Percentiles rank a stretch among this genome's conserved stretches.
These are phyloP conservation scores for Oryza nivara DNA, from an alignment of 176 grass and related monocot species.

Conservation along the genomic window DNA sequence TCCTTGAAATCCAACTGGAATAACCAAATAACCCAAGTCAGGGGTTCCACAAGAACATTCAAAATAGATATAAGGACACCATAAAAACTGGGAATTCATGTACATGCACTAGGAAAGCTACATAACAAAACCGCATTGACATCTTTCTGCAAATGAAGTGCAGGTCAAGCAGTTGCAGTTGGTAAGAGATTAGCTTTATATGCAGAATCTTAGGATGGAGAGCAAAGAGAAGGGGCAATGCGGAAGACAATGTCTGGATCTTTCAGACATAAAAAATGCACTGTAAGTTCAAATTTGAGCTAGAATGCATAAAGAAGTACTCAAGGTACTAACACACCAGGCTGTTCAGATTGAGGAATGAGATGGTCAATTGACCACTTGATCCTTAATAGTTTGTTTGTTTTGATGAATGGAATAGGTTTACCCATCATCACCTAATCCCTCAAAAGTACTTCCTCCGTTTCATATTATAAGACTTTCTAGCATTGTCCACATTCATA, in stretches of 20 bases:
- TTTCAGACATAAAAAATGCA: not conserved
- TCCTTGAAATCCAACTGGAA: slow-evolving; percentile 57
- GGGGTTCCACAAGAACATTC: slow-evolving; percentile 6
- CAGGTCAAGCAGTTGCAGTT: not conserved
- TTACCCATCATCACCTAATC: too few relatives aligned
- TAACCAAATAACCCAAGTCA: not conserved
- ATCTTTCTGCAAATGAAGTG: not conserved
- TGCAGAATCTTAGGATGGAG: not conserved
- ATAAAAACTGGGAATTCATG: not conserved
- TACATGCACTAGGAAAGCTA: not conserved
- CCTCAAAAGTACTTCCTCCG: too few relatives aligned
- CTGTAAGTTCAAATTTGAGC: not conserved
- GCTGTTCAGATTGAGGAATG: too few relatives aligned
- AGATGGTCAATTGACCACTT: too few relatives aligned
- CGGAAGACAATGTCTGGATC: not conserved
- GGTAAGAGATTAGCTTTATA: not conserved
- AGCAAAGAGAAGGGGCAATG: not conserved
- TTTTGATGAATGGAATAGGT: too few relatives aligned
- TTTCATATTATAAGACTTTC: too few relatives aligned
- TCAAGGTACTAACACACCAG: not conserved
- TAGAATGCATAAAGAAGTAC: not conserved
- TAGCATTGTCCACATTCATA: too few relatives aligned
- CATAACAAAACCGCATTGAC: not conserved
- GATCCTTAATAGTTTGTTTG: too few relatives aligned
- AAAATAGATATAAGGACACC: not conserved